Evolutionary conservation across 1,139 yeast species (phyloP).

Genomic region (Taiozyma sp.): DNA sequence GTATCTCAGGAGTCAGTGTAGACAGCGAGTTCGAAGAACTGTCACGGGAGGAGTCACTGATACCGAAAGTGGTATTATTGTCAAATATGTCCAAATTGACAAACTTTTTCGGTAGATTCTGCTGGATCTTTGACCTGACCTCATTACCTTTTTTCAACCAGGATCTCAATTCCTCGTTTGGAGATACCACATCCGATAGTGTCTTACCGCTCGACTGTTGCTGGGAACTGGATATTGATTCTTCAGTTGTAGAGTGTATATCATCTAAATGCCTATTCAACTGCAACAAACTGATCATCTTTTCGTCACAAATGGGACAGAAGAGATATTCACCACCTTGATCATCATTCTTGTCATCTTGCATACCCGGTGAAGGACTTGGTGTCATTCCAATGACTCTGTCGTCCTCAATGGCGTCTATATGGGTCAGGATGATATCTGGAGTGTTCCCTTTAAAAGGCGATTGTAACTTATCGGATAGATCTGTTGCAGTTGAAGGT

Average conservation of each 20-base stretch:
- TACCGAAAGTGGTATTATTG: constrained; percentile 11
- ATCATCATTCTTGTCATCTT: constrained; percentile 9
- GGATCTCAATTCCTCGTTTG: constrained; percentile 32
- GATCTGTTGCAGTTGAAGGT: neutral
- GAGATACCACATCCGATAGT: constrained; percentile 2
- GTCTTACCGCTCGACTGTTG: constrained; percentile 1
- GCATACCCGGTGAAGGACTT: neutral
- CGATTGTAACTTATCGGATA: constrained; percentile 1
- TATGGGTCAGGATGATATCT: constrained; percentile 13
- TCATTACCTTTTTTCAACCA: constrained; percentile 35
- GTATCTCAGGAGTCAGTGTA: constrained; percentile 20
- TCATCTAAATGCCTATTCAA: constrained; percentile 74
- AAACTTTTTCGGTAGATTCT: constrained; percentile 25
- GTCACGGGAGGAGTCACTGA: constrained; percentile 14
- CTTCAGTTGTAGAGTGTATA: constrained; percentile 40
- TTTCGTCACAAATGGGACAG: constrained; percentile 73
- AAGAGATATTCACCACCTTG: constrained; percentile 27
- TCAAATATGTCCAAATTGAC: constrained; percentile 31
- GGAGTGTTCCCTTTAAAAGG: constrained; percentile 3
- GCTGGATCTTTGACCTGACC: constrained; percentile 24
- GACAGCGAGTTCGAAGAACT: constrained; percentile 15
- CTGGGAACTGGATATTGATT: constrained; percentile 6
- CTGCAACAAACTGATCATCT: constrained; percentile 51
- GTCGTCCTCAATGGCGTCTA: constrained; percentile 11
- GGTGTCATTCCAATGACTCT: constrained; percentile 6